Evolutionary conservation across 495 filamentous ascomycete species (phyloP).

Genomic region (Hyaloscypha variabilis): DNA sequence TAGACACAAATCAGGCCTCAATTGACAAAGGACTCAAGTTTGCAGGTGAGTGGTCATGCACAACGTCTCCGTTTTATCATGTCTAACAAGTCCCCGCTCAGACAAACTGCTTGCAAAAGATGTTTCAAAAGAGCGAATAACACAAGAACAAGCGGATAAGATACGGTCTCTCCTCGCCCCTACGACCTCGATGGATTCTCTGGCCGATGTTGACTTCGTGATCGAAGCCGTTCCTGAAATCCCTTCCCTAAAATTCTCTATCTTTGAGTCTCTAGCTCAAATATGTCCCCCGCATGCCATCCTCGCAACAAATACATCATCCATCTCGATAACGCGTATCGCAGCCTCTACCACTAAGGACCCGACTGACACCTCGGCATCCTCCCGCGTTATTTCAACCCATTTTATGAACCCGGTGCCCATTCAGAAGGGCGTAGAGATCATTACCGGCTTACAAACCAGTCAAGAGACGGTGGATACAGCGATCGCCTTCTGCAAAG

Average conservation of each 20-base stretch:
- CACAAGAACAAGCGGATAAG: slow-evolving; percentile 73
- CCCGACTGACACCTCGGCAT: slow-evolving; percentile 76
- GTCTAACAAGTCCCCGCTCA: slow-evolving; percentile 36
- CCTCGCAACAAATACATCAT: slow-evolving; percentile 96
- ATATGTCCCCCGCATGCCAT: slow-evolving; percentile 87
- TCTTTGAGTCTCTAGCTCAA: slow-evolving; percentile 83
- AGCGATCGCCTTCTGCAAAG: slow-evolving; percentile 82
- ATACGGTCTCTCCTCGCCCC: slow-evolving; percentile 68
- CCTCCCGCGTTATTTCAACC: slow-evolving; percentile 89
- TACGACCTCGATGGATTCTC: slow-evolving; percentile 73
- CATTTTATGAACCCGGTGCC: slow-evolving; percentile 99
- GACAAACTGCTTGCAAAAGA: slow-evolving; percentile 94
- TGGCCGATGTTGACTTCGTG: slow-evolving; percentile 90
- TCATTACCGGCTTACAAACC: slow-evolving; percentile 93
- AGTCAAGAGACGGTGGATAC: slow-evolving; percentile 77
- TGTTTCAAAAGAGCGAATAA: slow-evolving; percentile 80
- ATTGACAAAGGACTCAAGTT: slow-evolving; percentile 91
- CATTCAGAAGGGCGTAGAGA: slow-evolving; percentile 95
- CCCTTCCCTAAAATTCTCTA: slow-evolving; percentile 78
- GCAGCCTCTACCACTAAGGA: slow-evolving; percentile 79
- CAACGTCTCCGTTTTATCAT: slow-evolving; percentile 4
- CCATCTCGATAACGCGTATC: slow-evolving; percentile 95
- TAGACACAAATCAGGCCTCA: slow-evolving; percentile 85
- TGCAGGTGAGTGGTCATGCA: slow-evolving; percentile 60
- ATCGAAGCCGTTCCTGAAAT: slow-evolving; percentile 99